Conservation (phyloP, 2,329 filamentous ascomycete genomes). For the Ophiostoma populinum region DNA sequence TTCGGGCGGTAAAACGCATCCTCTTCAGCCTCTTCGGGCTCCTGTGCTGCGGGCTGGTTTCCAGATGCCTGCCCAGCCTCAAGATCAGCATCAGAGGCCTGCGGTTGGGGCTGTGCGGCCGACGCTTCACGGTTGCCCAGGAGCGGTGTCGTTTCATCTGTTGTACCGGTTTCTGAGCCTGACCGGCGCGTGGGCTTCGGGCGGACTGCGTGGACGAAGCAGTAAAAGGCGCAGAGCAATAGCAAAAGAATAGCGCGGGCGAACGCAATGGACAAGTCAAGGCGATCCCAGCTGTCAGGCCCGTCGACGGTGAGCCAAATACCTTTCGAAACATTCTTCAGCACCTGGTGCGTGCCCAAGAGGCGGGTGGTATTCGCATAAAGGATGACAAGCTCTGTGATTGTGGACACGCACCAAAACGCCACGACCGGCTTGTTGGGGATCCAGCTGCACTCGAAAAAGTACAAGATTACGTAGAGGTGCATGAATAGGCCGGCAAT, state of each 20-base stretch:
- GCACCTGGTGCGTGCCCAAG: slow-evolving; percentile 26
- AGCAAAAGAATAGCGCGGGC: slow-evolving; percentile 25
- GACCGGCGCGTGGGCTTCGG: slow-evolving; percentile 24
- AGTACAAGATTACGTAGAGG: slow-evolving; percentile 14
- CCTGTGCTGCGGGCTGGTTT: no score
- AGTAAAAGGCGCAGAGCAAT: slow-evolving; percentile 36
- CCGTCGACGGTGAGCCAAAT: slow-evolving; percentile 22
- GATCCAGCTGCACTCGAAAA: slow-evolving; percentile 60
- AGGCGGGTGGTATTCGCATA: slow-evolving; percentile 52
- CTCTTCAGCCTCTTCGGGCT: slow-evolving; percentile 31
- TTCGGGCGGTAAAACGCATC: slow-evolving; percentile 80
- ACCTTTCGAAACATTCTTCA: slow-evolving; percentile 18
- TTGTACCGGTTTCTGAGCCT: slow-evolving; percentile 7
- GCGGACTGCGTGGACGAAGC: slow-evolving; percentile 19
- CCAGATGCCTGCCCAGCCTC: not conserved
- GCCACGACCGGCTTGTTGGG: slow-evolving; percentile 66
- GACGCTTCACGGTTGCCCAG: slow-evolving; percentile 25
- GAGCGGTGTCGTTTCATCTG: slow-evolving; percentile 43
- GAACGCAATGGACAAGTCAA: slow-evolving; percentile 45
- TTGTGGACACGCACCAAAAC: slow-evolving; percentile 59
- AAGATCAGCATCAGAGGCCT: not conserved
- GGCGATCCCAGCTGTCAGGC: slow-evolving; percentile 36
- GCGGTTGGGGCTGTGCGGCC: slow-evolving; percentile 12
- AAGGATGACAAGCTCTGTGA: slow-evolving; percentile 57
- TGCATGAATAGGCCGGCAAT: slow-evolving; percentile 11